Percentiles rank a stretch among this genome's conserved stretches.
Conservation (phyloP, 106 monocot genomes). For the Acorus calamus region DNA sequence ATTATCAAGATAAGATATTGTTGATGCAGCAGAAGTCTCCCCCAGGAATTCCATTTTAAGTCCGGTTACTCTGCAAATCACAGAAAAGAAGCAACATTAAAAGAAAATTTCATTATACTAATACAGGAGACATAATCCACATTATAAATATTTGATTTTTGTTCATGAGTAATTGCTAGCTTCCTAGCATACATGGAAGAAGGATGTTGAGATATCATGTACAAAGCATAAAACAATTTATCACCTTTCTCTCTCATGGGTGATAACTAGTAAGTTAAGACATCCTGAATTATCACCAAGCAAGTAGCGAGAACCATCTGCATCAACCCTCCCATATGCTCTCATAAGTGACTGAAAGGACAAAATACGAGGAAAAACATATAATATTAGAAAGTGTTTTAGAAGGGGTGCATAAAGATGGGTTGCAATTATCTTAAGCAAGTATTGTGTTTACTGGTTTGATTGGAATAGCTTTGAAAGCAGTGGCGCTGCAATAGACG, state of each 20-base stretch:
- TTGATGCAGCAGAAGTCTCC: slow-evolving; percentile 92
- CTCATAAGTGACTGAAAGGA: slow-evolving; percentile 74
- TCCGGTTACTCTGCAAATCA: slow-evolving; percentile 68
- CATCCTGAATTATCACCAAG: slow-evolving; percentile 90
- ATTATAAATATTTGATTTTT: background rate
- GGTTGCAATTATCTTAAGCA: too few relatives aligned
- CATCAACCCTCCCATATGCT: slow-evolving; percentile 95
- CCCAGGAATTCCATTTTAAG: slow-evolving; percentile 92
- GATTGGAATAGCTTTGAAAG: slow-evolving; percentile 88
- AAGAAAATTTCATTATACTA: background rate
- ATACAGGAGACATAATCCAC: background rate
- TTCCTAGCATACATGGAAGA: too few relatives aligned
- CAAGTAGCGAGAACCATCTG: slow-evolving; percentile 95
- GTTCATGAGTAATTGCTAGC: too few relatives aligned
- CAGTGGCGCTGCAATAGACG: slow-evolving; percentile 74
- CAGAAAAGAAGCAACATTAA: background rate
- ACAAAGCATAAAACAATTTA: background rate
- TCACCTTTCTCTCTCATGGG: slow-evolving; percentile 85
- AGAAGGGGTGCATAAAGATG: too few relatives aligned
- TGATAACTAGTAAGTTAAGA: slow-evolving; percentile 89
- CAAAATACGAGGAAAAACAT: slow-evolving; percentile 2
- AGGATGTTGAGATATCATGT: too few relatives aligned
- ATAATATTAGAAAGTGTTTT: background rate
- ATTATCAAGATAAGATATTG: slow-evolving; percentile 98
- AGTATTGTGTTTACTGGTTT: slow-evolving; percentile 41